Base-by-base conservation (phyloP, 768 basidiomycete genomes). In the Coprinopsis strossmayeri region DNA sequence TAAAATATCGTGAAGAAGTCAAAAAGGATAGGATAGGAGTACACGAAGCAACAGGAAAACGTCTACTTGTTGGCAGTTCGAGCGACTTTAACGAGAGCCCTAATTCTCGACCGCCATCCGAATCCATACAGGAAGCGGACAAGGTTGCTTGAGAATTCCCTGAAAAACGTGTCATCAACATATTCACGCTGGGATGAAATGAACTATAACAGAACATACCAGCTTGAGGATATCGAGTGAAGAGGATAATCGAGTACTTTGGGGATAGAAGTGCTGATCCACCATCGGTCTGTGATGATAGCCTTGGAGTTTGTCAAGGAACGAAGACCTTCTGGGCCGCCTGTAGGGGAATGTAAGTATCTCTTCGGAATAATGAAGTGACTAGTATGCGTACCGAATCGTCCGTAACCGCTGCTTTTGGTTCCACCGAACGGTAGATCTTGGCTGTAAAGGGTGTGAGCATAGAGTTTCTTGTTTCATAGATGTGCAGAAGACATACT, bases 341-440 rank as follows among this genome's bases (percentile, higher is more conserved):
- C 91, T 91, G 53, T 39, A 50, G 34, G 26, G 48, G 18, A 15
- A 56, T 30, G 59, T 20, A 49, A 51, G 37, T 41, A 48, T 40
- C 38, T 25, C 42, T 21, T 34, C 7, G 15, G 39, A 37, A 24
- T 40, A 51, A 53, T 37, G 25, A 27, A 18, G 32, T 28, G 11
- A 24, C 18, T 21, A 48, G 28, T 1, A 10, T 13, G 61, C 77
- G 52, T 57, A 84, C 91, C 90, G 57, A 99, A 96, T 52, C 96
- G 81, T 4, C 93, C 95, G 61, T 95, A 94, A 34, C 95, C 95
- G 45, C 88, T 91, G 25, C 75, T 75, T 65, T 97, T 99, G 38
- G 79, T 78, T 32, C 96, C 96, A 24, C 96, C 96, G 53, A 99
- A 99, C 9, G 96, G 95, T 53, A 95, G 72, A 60, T 92, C 88